Base-by-base conservation (phyloP, 2,329 filamentous ascomycete genomes). In the Alternaria burnsii region DNA sequence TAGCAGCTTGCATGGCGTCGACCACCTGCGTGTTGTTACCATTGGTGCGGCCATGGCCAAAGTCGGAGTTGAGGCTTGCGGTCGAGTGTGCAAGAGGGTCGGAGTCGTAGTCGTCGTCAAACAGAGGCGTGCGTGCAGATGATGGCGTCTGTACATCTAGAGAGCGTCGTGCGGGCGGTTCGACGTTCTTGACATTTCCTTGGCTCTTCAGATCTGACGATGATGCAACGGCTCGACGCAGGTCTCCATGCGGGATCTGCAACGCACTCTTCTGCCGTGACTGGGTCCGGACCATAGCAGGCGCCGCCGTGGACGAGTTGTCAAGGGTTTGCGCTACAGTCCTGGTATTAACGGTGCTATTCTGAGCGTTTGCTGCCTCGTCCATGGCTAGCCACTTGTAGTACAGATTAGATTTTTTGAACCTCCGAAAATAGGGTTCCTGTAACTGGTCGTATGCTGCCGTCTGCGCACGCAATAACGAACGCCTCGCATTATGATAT, bases 311-410 rank as follows among this genome's bases (percentile, higher is more conserved):
- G 43, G 67, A 53, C 4, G 69, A 55, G 26, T 71, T 65, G 20
- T 76, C 74, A 1, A 76, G 55, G 9, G 68, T 70, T 46, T 74
- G 73, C 22, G 71, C 68, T 10, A 74, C 69, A 7, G 62, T 62
- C 24, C 63, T 75, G 1, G 70, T 71, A 38, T 67, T 73, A 4
- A 73, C 56, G 36, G 71, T 61, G 43, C 68, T 74, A 14, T 67
- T 67, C 7, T 77, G 71, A 12, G 75, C 59, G 58, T 76, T 73
- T 6, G 80, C 77, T 30, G 80, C 79, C 78, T 97, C 93, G 71
- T 97, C 92, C 12, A 94, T 91, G 8, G 94, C 93, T 1, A 99
- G 84, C 75, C 94, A 97, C 77, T 99, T 99, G 83, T 95, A 98
- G 76, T 93, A 99, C 0, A 99, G 80, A 73, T 98, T 95, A 0